A percentile compares a stretch with the other conserved stretches of the same genome.
Evolutionary conservation across 140 eudicot genomes (phyloP).

Genomic region (Bidens hawaiensis): DNA sequence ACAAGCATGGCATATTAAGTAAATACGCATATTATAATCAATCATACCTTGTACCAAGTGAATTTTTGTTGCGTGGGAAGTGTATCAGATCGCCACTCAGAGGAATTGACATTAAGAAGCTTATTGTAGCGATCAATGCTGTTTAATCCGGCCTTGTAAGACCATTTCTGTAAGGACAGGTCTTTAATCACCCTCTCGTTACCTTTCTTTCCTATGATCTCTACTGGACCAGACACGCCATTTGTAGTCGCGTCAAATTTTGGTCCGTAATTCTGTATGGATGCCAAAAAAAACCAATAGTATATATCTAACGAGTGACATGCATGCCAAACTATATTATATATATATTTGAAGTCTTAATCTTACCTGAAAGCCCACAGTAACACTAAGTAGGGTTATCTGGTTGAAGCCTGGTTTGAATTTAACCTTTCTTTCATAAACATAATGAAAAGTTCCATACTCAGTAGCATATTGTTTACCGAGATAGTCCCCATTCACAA

Average conservation of each 20-base stretch:
- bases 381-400: slow-evolving; percentile 53
- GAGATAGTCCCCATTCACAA: slow-evolving; percentile 47
- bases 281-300: not conserved
- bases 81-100: slow-evolving; percentile 22
- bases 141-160: slow-evolving; percentile 38
- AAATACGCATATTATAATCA: too few species aligned
- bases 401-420: slow-evolving; percentile 39
- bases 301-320: not conserved
- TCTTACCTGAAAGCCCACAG: slow-evolving; percentile 58
- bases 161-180: slow-evolving; percentile 44
- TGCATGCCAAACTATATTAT: too few species aligned
- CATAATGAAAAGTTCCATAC: not conserved
- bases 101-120: slow-evolving; percentile 11
- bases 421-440: slow-evolving; percentile 27
- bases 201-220: slow-evolving; percentile 41
- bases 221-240: slow-evolving; percentile 56
- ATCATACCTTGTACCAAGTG: slow-evolving; percentile 64
- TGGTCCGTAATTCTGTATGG: slow-evolving; percentile 50
- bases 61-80: slow-evolving; percentile 43
- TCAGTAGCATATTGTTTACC: slow-evolving; percentile 25
- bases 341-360: too few species aligned
- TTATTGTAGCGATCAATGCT: slow-evolving; percentile 33
- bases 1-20: too few species aligned
- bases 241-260: slow-evolving; percentile 25
- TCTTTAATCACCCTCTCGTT: slow-evolving; percentile 45